Evolutionary conservation across 257 asterid species (phyloP).

Genomic region (Cruciata laevipes): DNA sequence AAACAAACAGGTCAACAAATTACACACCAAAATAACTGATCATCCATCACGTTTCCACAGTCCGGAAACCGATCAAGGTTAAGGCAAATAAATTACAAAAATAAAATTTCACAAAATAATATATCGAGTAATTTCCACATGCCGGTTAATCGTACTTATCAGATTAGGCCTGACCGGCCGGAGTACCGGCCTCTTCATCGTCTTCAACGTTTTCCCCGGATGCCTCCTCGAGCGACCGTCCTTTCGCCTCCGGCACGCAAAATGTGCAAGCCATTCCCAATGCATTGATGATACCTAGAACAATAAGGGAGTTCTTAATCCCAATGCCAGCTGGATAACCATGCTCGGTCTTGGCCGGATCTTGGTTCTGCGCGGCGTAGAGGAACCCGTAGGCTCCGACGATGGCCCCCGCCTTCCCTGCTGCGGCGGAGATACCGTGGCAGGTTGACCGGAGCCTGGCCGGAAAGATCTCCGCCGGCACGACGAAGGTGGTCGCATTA

Average conservation of each 20-base stretch:
- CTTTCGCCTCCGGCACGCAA: constrained; percentile 11
- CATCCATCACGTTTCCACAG: not conserved
- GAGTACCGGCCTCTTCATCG: not conserved
- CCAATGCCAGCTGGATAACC: constrained; percentile 11
- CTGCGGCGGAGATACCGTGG: constrained; percentile 13
- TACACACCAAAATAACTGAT: not conserved
- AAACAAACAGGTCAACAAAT: not conserved
- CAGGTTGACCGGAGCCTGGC: constrained; percentile 18
- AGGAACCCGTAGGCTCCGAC: constrained; percentile 16
- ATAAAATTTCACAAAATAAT: too few relatives aligned
- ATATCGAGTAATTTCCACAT: too few relatives aligned
- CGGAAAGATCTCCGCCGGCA: constrained; percentile 20
- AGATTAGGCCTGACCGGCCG: not conserved
- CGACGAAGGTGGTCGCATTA: constrained; percentile 20
- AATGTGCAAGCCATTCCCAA: constrained; percentile 11
- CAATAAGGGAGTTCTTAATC: constrained; percentile 7
- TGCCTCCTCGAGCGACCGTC: constrained; percentile 14
- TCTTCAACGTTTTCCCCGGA: constrained; percentile 3
- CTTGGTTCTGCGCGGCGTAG: constrained; percentile 9
- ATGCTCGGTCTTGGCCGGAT: constrained; percentile 4
- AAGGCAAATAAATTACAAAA: not conserved
- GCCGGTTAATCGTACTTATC: too few relatives aligned
- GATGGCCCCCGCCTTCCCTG: constrained; percentile 13
- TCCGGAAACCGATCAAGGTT: not conserved
- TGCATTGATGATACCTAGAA: constrained; percentile 5